phyloP scores from a whole-genome alignment of 2,329 filamentous ascomycete genomes.

The Zymoseptoria tritici region DNA sequence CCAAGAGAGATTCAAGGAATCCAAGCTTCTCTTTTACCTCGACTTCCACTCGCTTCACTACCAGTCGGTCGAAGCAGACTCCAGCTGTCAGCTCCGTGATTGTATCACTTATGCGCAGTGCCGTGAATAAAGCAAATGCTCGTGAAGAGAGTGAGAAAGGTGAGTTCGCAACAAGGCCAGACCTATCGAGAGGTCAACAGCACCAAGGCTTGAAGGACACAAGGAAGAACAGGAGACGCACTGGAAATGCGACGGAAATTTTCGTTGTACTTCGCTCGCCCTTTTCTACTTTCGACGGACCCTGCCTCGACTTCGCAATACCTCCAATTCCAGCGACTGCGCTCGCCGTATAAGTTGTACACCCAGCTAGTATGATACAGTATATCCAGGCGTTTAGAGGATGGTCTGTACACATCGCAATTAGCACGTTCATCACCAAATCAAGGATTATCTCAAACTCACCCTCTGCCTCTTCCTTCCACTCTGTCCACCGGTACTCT shows the following conservation, averaged over 20 bases:
- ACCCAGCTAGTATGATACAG: background rate
- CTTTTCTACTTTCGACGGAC: background rate
- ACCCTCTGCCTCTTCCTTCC: slow-evolving; percentile 34
- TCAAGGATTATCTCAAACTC: background rate
- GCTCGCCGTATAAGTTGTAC: background rate
- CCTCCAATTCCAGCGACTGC: background rate
- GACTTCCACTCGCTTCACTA: too few species aligned
- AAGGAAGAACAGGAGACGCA: background rate
- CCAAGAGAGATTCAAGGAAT: too few species aligned
- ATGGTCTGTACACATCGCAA: background rate
- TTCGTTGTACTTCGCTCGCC: background rate
- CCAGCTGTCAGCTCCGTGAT: too few species aligned
- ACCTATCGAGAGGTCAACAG: too few species aligned
- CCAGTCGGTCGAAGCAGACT: too few species aligned
- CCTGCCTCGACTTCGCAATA: background rate
- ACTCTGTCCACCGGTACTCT: slow-evolving; percentile 29
- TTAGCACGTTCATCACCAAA: too few species aligned
- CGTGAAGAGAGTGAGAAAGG: too few species aligned
- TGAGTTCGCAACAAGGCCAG: too few species aligned
- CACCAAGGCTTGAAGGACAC: background rate
- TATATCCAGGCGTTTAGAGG: background rate
- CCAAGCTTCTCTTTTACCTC: too few species aligned
- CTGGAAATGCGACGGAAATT: background rate
- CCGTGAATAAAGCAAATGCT: too few species aligned
- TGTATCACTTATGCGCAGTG: too few species aligned